Evolutionary conservation across 345 rosid species (phyloP).

Genomic region (Microcos paniculata): DNA sequence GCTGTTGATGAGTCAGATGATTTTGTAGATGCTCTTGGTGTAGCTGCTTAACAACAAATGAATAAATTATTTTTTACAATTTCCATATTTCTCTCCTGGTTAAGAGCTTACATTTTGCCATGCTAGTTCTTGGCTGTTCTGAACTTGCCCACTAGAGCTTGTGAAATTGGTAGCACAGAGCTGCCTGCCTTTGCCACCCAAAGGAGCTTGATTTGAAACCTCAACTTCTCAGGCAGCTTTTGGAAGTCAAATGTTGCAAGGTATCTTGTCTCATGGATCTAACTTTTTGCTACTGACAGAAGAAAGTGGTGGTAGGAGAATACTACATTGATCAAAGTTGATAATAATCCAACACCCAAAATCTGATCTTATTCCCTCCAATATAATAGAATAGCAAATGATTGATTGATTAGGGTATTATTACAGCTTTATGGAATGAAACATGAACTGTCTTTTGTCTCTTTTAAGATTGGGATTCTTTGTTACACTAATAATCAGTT

Average conservation of each 20-base stretch:
- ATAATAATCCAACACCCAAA: constrained; percentile 9
- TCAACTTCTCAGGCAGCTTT: background rate
- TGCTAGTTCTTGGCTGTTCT: background rate
- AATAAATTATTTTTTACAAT: background rate
- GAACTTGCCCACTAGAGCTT: background rate
- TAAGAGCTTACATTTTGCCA: background rate
- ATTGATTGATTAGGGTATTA: background rate
- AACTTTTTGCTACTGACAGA: background rate
- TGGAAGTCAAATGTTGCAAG: background rate
- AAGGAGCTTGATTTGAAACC: background rate
- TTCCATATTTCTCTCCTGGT: background rate
- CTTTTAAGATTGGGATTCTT: background rate
- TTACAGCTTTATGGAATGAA: background rate
- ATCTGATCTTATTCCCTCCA: background rate
- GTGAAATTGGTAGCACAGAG: background rate
- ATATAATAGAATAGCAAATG: background rate
- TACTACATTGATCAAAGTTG: background rate
- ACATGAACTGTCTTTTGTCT: constrained; percentile 14
- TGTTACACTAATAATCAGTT: background rate
- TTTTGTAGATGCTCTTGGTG: constrained; percentile 31
- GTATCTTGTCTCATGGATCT: background rate
- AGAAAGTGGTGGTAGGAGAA: background rate
- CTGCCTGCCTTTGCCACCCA: background rate
- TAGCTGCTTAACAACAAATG: constrained; percentile 13
- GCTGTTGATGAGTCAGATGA: constrained; percentile 62